Base-by-base conservation (phyloP, 768 basidiomycete species). In the Lyophyllum atratum region DNA sequence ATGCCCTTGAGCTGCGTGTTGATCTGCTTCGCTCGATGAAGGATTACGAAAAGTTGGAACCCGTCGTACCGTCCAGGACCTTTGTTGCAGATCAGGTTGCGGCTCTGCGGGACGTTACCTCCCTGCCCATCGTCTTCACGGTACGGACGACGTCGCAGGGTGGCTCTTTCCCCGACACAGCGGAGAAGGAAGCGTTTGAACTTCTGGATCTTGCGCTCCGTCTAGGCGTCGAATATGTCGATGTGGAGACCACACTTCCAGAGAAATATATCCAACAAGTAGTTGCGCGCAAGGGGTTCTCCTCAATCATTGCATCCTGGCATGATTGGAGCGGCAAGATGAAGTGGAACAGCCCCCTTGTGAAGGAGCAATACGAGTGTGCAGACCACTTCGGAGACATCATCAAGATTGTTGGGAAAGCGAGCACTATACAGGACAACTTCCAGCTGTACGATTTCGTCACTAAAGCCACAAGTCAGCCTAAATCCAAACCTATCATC, bases 1-100 rank as follows among this genome's bases (percentile, higher is more conserved):
- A 98, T 66, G 96, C 95, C 0, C 73, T 98, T 57, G 97, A 99
- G 70, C 69, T 98, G n/a, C 86, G 96, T 10, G 95, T 94, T 11
- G 97, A 99, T 69, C 81, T 98, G 8, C 79, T 99, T 19, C 85
- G 83, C 15, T 84, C 66, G 21, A 64, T 73, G 0, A 75, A 77
- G 52, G 77, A 82, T 55, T 67, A 72, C 21, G 81, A 80, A 47
- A 68, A 74, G n/a, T 68, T 79, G 22, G 77, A 76, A 1, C 78
- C 81, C 1, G 78, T 78, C 55, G 83, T 92, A 22, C 89, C 95
- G 1, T 76, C 91, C 1, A 65, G 76, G 28, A 68, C 77, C 0
- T 97, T 93, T 66, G 92, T 98, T 40, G 80, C 87, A 4, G 78
- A 84, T 19, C 97, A 98, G 65, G 75, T 98, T 47, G 80, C 92